These are phyloP conservation scores for Quercus glauca DNA, from an alignment of 306 rosid species.

Conservation along the genomic window DNA sequence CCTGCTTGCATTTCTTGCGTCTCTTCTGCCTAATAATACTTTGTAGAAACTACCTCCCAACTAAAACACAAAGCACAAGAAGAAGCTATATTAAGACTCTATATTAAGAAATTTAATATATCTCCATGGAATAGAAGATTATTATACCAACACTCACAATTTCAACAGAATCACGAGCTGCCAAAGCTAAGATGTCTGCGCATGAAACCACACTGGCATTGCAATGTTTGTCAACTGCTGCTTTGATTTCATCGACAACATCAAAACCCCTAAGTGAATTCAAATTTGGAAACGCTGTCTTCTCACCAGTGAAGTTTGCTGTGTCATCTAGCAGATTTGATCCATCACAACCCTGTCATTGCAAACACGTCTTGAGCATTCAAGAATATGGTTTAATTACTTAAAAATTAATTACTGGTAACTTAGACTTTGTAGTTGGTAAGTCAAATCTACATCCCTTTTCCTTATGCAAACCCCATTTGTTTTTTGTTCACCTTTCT, in stretches of 20 bases:
- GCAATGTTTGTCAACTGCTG: conserved; percentile 15
- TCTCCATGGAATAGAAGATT: neutral
- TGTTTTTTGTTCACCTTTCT: too few species aligned
- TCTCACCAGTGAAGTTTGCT: conserved; percentile 43
- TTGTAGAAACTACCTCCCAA: conserved; percentile 23
- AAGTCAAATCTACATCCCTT: too few species aligned
- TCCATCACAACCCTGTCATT: conserved; percentile 61
- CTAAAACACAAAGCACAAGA: neutral
- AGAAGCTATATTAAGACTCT: neutral
- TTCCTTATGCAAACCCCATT: too few species aligned
- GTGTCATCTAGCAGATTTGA: conserved; percentile 54
- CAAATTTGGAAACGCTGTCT: conserved; percentile 40
- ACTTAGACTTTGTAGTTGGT: too few species aligned
- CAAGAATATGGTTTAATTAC: neutral
- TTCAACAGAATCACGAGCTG: conserved; percentile 39
- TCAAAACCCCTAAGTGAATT: conserved; percentile 32
- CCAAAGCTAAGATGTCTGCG: conserved; percentile 37
- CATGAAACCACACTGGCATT: conserved; percentile 29
- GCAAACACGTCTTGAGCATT: neutral
- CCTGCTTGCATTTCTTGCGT: conserved; percentile 26
- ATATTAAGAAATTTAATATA: neutral
- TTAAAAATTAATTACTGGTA: too few species aligned
- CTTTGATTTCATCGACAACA: conserved; percentile 27
- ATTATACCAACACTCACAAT: conserved; percentile 13
- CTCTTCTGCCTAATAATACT: conserved; percentile 30